Conservation (phyloP, 2,329 filamentous ascomycete species). For the Juglanconis sp. region DNA sequence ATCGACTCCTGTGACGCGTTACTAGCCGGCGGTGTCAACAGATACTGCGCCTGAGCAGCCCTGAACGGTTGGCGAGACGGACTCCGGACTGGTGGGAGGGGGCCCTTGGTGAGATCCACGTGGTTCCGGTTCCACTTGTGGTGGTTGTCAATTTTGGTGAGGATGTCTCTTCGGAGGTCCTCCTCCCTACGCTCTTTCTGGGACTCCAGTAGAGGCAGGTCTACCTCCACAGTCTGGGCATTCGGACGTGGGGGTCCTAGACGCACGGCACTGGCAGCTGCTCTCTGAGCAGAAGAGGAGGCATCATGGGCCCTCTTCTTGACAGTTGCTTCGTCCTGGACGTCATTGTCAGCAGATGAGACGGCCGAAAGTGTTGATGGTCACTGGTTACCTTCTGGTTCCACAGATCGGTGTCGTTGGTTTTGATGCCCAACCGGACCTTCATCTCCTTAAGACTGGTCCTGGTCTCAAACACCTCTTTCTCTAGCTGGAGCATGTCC, state of each 20-base stretch:
- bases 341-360: background rate
- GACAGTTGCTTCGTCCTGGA: slow-evolving; percentile 12
- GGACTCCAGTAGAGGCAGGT: slow-evolving; percentile 74
- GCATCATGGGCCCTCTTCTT: slow-evolving; percentile 43
- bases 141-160: slow-evolving; percentile 83
- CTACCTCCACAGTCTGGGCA: slow-evolving; percentile 68
- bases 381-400: slow-evolving; percentile 75
- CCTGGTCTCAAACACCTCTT: slow-evolving; percentile 78
- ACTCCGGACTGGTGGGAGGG: slow-evolving; percentile 75
- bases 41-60: slow-evolving; percentile 67
- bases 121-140: slow-evolving; percentile 88
- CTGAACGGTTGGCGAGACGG: slow-evolving; percentile 62
- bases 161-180: slow-evolving; percentile 76
- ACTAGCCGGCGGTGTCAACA: slow-evolving; percentile 60
- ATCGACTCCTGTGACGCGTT: slow-evolving; percentile 49
- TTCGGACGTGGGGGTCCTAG: slow-evolving; percentile 32
- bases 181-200: slow-evolving; percentile 78
- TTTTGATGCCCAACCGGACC: slow-evolving; percentile 82
- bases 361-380: background rate
- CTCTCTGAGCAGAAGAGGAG: slow-evolving; percentile 45
- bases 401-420: slow-evolving; percentile 89
- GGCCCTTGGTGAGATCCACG: slow-evolving; percentile 81
- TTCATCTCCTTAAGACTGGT: slow-evolving; percentile 83
- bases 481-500: slow-evolving; percentile 72
- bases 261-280: slow-evolving; percentile 46